Evolutionary conservation across 495 filamentous ascomycete species (phyloP).

Genomic region (Penicillium coprophilum): DNA sequence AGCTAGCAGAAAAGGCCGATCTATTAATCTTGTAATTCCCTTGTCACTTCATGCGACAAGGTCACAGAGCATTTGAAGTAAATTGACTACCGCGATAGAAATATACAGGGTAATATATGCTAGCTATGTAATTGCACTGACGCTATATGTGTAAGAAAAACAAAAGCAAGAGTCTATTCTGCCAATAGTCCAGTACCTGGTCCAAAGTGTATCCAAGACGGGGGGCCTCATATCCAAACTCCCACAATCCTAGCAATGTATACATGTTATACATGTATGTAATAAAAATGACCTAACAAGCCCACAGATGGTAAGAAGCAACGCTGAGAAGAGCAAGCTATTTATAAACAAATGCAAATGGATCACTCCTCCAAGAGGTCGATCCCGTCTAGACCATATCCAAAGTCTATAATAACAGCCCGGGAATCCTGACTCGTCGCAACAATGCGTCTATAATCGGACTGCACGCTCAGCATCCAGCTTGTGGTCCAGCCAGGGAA

Average conservation of each 20-base stretch:
- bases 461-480: conserved; percentile 94
- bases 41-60: neutral
- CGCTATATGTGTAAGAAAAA: neutral
- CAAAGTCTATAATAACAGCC: conserved; percentile 83
- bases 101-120: neutral
- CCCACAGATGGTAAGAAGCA: conserved; percentile 12
- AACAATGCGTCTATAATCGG: conserved; percentile 89
- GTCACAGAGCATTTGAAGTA: neutral
- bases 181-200: neutral
- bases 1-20: neutral
- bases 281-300: conserved; percentile 9
- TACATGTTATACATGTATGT: neutral
- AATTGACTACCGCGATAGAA: neutral
- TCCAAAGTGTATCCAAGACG: conserved; percentile 7
- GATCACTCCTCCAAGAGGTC: conserved; percentile 47
- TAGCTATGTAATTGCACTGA: neutral
- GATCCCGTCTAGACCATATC: conserved; percentile 50
- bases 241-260: conserved; percentile 21
- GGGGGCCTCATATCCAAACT: conserved; percentile 8
- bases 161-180: conserved; percentile 12
- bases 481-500: conserved; percentile 90
- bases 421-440: conserved; percentile 91
- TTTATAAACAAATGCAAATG: conserved; percentile 15
- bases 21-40: neutral
- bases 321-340: conserved; percentile 19